Evolutionary conservation across 148 eudicot genomes (phyloP).

Genomic region (Rhododendron ovatum): DNA sequence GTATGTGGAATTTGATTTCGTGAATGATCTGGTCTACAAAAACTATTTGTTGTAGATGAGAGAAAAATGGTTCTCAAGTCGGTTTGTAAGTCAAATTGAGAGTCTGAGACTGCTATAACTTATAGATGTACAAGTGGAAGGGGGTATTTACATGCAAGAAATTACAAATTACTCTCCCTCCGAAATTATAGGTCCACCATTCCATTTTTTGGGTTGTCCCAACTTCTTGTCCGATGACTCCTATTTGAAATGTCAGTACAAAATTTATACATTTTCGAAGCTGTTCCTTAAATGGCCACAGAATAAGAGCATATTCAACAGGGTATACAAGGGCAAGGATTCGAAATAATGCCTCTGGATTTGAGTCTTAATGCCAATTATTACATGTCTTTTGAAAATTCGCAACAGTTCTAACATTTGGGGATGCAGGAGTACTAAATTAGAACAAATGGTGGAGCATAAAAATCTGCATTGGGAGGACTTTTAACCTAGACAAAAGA

Average conservation of each 20-base stretch:
- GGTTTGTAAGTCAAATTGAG: not conserved
- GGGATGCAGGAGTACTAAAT: not conserved
- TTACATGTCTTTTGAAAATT: not conserved
- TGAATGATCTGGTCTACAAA: not conserved
- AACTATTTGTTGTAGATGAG: not conserved
- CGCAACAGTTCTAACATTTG: not conserved
- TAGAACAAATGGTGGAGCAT: not conserved
- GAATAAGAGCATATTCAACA: not conserved
- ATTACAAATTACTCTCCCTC: not conserved
- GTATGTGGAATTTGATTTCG: not conserved
- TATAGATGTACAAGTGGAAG: not conserved
- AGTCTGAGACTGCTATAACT: not conserved
- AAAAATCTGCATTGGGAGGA: not conserved
- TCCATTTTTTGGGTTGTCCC: not conserved
- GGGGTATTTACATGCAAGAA: not conserved
- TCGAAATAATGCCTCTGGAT: not conserved
- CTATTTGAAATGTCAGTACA: not conserved
- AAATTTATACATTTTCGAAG: not conserved
- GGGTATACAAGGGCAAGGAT: not conserved
- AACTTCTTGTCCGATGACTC: not conserved
- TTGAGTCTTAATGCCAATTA: not conserved
- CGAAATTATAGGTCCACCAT: not conserved
- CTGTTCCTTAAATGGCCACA: not conserved
- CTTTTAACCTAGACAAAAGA: not conserved
- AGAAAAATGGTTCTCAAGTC: not conserved